These are phyloP conservation scores for Venturia oleaginea DNA, from an alignment of 2,329 filamentous ascomycete genomes.

Conservation along the genomic window DNA sequence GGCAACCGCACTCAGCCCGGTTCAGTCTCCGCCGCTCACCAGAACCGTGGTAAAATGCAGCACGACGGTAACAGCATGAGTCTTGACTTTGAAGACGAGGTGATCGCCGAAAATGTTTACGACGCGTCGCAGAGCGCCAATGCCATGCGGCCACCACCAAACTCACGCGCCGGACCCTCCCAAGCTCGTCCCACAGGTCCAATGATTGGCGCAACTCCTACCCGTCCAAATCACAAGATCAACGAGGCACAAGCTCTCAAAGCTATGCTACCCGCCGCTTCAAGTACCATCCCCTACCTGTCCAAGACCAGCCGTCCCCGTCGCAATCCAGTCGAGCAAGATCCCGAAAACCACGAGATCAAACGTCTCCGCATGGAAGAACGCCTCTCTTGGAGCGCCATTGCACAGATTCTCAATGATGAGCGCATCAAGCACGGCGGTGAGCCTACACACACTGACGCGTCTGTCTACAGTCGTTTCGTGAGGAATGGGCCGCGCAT, in stretches of 20 bases:
- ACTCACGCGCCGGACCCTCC: background rate
- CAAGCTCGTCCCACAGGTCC: background rate
- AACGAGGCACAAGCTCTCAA: background rate
- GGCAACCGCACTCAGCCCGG: background rate
- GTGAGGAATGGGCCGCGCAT: conserved; percentile 23
- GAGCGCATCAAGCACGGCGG: conserved; percentile 15
- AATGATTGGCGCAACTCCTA: background rate
- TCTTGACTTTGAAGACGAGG: background rate
- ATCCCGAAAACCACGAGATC: conserved; percentile 27
- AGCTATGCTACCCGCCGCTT: background rate
- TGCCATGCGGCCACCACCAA: background rate
- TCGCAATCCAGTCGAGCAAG: conserved; percentile 16
- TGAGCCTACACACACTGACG: conserved; percentile 20
- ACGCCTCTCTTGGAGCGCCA: conserved; percentile 22
- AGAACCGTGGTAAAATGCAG: background rate
- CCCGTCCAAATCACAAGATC: background rate
- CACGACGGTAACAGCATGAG: background rate
- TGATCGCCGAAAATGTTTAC: background rate
- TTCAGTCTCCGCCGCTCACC: background rate
- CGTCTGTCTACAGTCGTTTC: conserved; percentile 30
- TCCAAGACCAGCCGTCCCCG: background rate
- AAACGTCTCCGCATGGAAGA: conserved; percentile 23
- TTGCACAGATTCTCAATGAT: conserved; percentile 19
- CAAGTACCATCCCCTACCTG: background rate
- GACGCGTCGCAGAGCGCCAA: background rate